A percentile compares a stretch with the other conserved stretches of the same genome.
Evolutionary conservation across 768 basidiomycete genomes (phyloP).

Genomic region (Suillus ampliporus): DNA sequence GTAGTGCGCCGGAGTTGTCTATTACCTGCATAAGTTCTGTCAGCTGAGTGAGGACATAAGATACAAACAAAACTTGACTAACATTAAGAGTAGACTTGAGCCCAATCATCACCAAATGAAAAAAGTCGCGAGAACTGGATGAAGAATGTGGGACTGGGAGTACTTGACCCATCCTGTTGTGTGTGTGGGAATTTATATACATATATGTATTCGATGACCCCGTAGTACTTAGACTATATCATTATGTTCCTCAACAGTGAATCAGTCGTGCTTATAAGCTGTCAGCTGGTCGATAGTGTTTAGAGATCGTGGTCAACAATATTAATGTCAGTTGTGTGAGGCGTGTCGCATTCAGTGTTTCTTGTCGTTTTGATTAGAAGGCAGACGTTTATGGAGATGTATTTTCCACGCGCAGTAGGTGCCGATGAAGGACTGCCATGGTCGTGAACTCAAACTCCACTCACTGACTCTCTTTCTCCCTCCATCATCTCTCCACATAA

Average conservation of each 20-base stretch:
- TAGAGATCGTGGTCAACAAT: conserved; percentile 1
- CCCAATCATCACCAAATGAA: conserved; percentile 74
- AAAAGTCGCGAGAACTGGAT: background rate
- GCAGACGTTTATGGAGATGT: conserved; percentile 11
- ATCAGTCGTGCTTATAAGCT: background rate
- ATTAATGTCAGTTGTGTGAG: background rate
- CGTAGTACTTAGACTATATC: background rate
- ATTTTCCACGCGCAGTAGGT: conserved; percentile 30
- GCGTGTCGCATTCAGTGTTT: background rate
- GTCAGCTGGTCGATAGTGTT: background rate
- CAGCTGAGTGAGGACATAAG: background rate
- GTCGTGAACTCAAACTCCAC: conserved; percentile 24
- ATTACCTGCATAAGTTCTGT: conserved; percentile 67
- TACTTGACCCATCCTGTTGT: too few species aligned
- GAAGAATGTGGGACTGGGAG: conserved; percentile 1
- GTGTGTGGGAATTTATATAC: conserved; percentile 8
- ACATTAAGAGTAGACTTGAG: conserved; percentile 93
- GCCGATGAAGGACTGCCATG: conserved; percentile 13
- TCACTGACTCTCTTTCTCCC: conserved; percentile 17
- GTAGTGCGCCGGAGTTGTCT: conserved; percentile 95
- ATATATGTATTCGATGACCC: background rate
- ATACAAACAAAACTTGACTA: conserved; percentile 27
- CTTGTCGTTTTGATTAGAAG: conserved; percentile 1
- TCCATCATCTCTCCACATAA: conserved; percentile 14
- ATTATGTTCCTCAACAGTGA: background rate